These are phyloP conservation scores for Dalbergia oliveri DNA, from an alignment of 306 rosid genomes.

Conservation along the genomic window DNA sequence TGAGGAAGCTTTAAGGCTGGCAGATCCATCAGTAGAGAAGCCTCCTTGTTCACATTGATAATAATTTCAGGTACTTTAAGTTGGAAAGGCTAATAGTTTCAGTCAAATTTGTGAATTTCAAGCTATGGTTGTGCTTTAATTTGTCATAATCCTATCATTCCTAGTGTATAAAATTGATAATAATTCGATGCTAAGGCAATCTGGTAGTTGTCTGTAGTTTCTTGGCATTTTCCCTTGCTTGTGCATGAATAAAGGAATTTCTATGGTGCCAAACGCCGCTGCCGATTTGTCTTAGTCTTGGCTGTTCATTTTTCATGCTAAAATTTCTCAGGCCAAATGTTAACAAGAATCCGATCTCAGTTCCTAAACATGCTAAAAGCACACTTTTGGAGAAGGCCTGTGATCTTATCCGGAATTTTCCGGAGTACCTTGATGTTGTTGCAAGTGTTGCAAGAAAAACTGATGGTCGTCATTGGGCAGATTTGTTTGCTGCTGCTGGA, in stretches of 20 bases:
- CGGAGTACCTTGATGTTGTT: conserved; percentile 93
- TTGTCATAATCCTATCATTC: not conserved
- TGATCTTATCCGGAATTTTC: conserved; percentile 83
- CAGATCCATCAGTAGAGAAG: conserved; percentile 95
- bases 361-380: conserved; percentile 55
- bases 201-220: too few species aligned
- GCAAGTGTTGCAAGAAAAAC: conserved; percentile 99
- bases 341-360: conserved; percentile 70
- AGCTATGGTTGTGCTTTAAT: conserved; percentile 4
- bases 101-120: conserved; percentile 18
- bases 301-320: conserved; percentile 43
- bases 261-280: conserved; percentile 4
- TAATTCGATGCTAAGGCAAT: too few species aligned
- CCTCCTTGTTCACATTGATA: conserved; percentile 99
- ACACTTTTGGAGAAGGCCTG: conserved; percentile 97
- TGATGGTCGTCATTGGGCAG: conserved; percentile 99
- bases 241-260: too few species aligned
- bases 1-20: conserved; percentile 95
- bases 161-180: too few species aligned
- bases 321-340: conserved; percentile 72
- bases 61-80: conserved; percentile 83
- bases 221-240: too few species aligned
- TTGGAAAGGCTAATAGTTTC: conserved; percentile 18
- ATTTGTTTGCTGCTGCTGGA: conserved; percentile 94
- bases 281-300: conserved; percentile 25